Conservation (phyloP, 225 moss, liverwort and hornwort genomes). For the Pseudisothecium myosuroides region DNA sequence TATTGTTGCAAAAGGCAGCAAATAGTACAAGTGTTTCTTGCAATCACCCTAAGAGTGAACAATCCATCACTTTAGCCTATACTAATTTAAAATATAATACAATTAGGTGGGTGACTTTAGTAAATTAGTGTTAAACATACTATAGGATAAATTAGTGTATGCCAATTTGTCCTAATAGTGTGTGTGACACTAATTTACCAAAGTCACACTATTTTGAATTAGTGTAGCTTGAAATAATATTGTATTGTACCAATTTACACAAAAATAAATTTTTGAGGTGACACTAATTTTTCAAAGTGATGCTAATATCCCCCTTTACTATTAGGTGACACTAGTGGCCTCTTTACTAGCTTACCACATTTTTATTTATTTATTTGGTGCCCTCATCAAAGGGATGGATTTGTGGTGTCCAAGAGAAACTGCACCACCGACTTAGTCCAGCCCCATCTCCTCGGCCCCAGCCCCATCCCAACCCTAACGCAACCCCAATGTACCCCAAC, state of each 20-base stretch:
- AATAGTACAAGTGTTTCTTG: no score
- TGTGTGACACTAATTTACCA: neutral
- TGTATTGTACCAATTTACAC: neutral
- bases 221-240: neutral
- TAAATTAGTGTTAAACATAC: neutral
- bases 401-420: neutral
- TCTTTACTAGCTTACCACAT: neutral
- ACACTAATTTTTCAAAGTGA: neutral
- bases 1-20: no score
- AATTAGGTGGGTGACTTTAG: neutral
- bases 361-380: accelerated
- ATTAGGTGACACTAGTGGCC: no score
- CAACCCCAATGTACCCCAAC: neutral
- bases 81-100: neutral
- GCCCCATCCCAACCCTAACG: neutral
- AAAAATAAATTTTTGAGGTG: neutral
- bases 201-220: neutral
- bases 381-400: neutral
- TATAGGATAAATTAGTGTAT: neutral
- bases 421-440: neutral
- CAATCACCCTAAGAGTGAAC: accelerated
- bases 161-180: neutral
- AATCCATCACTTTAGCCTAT: accelerated
- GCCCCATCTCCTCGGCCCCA: neutral
- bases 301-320: neutral